Evolutionary conservation across 2,329 filamentous ascomycete genomes (phyloP).

Genomic region (Kalaharituber pfeilii): DNA sequence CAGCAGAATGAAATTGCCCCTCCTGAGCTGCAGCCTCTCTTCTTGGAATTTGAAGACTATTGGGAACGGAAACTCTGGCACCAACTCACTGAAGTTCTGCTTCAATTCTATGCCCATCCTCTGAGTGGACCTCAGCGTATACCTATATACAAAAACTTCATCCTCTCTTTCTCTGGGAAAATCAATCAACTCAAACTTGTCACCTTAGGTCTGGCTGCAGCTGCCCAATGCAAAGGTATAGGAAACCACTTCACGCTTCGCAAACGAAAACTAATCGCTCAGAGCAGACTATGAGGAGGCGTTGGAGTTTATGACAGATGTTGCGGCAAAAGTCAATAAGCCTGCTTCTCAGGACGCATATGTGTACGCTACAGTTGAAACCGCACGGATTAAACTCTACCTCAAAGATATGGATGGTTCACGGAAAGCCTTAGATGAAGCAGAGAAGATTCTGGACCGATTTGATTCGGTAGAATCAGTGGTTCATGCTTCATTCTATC

Average conservation of each 20-base stretch:
- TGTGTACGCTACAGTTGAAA: conserved; percentile 81
- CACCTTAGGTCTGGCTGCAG: conserved; percentile 70
- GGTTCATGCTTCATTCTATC: conserved; percentile 92
- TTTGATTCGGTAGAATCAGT: conserved; percentile 93
- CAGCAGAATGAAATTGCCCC: conserved; percentile 68
- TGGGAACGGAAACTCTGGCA: conserved; percentile 99
- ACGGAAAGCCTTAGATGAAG: conserved; percentile 68
- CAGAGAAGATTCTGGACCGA: conserved; percentile 70
- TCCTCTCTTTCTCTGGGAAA: conserved; percentile 91
- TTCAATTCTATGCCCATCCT: conserved; percentile 71
- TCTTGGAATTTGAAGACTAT: conserved; percentile 83
- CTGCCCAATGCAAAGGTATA: conserved; percentile 63
- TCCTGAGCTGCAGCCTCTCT: conserved; percentile 69
- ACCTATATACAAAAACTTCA: conserved; percentile 82
- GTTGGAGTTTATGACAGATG: conserved; percentile 63
- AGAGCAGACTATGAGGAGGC: conserved; percentile 64
- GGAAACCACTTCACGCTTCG: not conserved
- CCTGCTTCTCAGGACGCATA: conserved; percentile 87
- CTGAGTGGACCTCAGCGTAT: conserved; percentile 71
- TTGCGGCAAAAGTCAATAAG: conserved; percentile 78
- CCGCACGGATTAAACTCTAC: conserved; percentile 70
- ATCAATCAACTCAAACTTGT: conserved; percentile 99
- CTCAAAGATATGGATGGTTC: conserved; percentile 65
- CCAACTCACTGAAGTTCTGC: conserved; percentile 77
- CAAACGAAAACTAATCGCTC: not conserved